Percentiles rank a stretch among this genome's conserved stretches.
Conservation (phyloP, 78 protist genomes). For the Dictyostelium citrinum region DNA sequence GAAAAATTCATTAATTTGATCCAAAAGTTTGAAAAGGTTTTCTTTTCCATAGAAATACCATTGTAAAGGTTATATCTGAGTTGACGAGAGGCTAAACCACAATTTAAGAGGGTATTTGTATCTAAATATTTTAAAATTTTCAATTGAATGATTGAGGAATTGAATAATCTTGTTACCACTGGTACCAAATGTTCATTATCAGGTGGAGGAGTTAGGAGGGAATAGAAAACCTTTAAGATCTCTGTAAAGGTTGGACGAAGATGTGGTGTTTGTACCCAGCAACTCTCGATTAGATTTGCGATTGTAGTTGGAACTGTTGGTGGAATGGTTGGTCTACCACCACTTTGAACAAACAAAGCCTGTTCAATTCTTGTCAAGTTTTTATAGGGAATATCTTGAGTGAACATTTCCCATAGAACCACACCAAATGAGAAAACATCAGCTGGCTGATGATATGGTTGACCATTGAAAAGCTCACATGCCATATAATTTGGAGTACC, state of each 20-base stretch:
- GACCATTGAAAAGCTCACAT: conserved; percentile 59
- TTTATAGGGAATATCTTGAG: conserved; percentile 45
- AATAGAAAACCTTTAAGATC: background rate
- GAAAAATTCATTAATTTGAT: background rate
- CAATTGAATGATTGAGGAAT: background rate
- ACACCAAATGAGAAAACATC: conserved; percentile 73
- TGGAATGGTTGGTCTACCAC: conserved; percentile 60
- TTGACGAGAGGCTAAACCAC: conserved; percentile 11
- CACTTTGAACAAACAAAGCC: conserved; percentile 14
- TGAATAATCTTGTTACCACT: background rate
- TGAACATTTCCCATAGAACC: conserved; percentile 71
- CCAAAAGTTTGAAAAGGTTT: background rate
- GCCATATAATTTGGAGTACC: conserved; percentile 71
- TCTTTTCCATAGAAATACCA: background rate
- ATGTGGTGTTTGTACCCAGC: conserved; percentile 30
- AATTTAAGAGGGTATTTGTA: background rate
- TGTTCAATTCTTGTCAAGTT: background rate
- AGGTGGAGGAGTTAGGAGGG: background rate
- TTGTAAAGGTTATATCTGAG: background rate
- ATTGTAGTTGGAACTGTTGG: background rate
- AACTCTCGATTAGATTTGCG: background rate
- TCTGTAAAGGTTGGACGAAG: conserved; percentile 28
- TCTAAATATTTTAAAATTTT: conserved; percentile 1
- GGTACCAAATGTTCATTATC: background rate
- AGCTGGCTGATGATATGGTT: conserved; percentile 42